phyloP scores from a whole-genome alignment of 108 stramenopile species.

The Pelagomonas calceolata region DNA sequence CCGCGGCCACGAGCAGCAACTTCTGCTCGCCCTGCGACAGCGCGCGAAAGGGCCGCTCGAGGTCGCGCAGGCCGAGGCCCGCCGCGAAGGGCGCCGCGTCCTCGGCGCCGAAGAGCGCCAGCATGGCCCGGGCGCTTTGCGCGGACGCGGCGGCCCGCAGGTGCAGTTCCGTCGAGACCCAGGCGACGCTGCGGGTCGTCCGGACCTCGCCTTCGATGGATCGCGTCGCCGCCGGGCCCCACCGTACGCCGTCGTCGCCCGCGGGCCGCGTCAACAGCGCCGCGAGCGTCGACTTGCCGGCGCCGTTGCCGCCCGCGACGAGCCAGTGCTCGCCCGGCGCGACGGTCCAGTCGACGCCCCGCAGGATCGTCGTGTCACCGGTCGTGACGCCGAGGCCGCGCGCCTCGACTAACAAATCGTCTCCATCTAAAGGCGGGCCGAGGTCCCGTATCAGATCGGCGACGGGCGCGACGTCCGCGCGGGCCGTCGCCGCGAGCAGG shows the following conservation, averaged over 20 bases:
- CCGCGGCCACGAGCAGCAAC: constrained; percentile 49
- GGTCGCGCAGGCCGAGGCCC: constrained; percentile 10
- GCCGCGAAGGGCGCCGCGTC: not conserved
- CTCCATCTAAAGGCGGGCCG: not conserved
- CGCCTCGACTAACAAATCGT: not conserved
- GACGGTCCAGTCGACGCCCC: constrained; percentile 51
- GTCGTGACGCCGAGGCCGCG: constrained; percentile 1
- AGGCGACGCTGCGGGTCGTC: constrained; percentile 28
- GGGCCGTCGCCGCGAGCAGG: not conserved
- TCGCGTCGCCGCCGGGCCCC: not conserved
- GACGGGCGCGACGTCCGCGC: no score
- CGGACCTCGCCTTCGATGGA: no score
- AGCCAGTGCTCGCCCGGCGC: constrained; percentile 51
- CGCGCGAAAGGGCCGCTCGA: constrained; percentile 30
- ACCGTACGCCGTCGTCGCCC: not conserved
- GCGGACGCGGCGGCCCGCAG: constrained; percentile 33
- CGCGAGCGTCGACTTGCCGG: constrained; percentile 53
- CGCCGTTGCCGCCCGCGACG: constrained; percentile 60
- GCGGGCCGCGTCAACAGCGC: constrained; percentile 34
- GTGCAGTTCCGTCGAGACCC: constrained; percentile 66
- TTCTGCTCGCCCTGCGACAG: constrained; percentile 73
- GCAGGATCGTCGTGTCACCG: constrained; percentile 36
- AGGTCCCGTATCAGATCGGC: no score
- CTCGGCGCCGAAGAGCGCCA: no score
- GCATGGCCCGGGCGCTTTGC: no score